Conservation (phyloP, 2,329 filamentous ascomycete genomes). For the Cryphonectria japonica region DNA sequence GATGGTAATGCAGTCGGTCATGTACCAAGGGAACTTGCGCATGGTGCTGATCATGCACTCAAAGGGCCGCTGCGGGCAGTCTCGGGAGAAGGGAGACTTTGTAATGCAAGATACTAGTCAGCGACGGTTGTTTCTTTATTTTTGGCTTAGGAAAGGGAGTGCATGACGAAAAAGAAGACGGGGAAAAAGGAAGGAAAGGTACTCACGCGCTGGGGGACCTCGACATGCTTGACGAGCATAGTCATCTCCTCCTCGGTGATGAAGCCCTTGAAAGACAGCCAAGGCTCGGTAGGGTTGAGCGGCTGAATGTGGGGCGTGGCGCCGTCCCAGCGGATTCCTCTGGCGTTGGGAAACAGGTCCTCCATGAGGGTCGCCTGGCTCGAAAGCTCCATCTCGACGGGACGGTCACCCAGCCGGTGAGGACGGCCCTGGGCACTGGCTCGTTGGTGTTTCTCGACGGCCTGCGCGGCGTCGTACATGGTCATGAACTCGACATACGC, state of each 20-base stretch:
- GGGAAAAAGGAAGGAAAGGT: too few species aligned
- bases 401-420: slow-evolving; percentile 59
- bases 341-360: slow-evolving; percentile 63
- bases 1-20: slow-evolving; percentile 60
- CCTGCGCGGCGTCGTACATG: slow-evolving; percentile 56
- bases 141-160: too few species aligned
- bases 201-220: slow-evolving; percentile 60
- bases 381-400: slow-evolving; percentile 60
- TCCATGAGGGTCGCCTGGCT: slow-evolving; percentile 61
- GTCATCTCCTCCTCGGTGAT: slow-evolving; percentile 65
- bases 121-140: not conserved
- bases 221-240: slow-evolving; percentile 66
- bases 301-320: slow-evolving; percentile 46
- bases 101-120: slow-evolving; percentile 35
- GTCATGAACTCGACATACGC: slow-evolving; percentile 62
- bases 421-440: slow-evolving; percentile 45
- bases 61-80: slow-evolving; percentile 67
- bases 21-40: slow-evolving; percentile 66
- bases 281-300: slow-evolving; percentile 44
- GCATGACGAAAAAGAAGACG: too few species aligned
- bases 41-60: slow-evolving; percentile 68
- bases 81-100: slow-evolving; percentile 59
- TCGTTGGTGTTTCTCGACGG: slow-evolving; percentile 53
- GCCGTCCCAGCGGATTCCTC: slow-evolving; percentile 60
- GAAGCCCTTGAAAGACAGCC: slow-evolving; percentile 63